Conservation (phyloP, 768 basidiomycete species). For the Lanmaoa rubissima region DNA sequence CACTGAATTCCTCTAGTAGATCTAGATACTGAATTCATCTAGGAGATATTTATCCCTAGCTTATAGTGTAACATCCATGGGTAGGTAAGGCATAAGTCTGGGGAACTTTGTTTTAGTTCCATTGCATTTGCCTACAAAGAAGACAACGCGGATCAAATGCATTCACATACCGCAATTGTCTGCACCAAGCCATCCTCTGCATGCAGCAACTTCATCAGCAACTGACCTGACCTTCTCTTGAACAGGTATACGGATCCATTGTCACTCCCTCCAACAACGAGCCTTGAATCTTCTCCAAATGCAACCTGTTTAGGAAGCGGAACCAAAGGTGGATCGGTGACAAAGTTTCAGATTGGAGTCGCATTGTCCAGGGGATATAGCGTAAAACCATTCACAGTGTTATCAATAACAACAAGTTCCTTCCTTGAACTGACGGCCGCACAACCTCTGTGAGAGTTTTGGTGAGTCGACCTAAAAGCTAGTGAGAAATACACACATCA, state of each 20-base stretch:
- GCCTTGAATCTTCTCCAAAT: constrained; percentile 6
- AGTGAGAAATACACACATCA: constrained; percentile 1
- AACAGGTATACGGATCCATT: constrained; percentile 7
- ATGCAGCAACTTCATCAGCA: not conserved
- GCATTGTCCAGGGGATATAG: constrained; percentile 1
- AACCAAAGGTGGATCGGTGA: constrained; percentile 1
- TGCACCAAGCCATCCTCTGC: not conserved
- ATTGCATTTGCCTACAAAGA: no score
- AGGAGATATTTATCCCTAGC: no score
- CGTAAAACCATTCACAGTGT: constrained; percentile 5
- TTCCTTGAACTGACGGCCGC: not conserved
- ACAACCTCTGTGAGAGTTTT: not conserved
- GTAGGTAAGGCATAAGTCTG: no score
- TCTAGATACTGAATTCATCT: no score
- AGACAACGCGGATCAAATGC: not conserved
- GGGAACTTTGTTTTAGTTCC: no score
- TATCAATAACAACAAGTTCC: constrained; percentile 7
- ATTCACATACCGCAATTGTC: not conserved
- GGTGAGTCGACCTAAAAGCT: not conserved
- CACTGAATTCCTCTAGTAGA: no score
- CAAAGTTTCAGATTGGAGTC: not conserved
- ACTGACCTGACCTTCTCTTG: constrained; percentile 1
- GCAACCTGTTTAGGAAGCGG: constrained; percentile 8
- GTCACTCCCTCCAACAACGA: constrained; percentile 9
- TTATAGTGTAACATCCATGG: no score